Evolutionary conservation across 2,329 filamentous ascomycete genomes (phyloP), one percentile per base, ranked within the genome.

Genomic region (Zasmidium cellare): DNA sequence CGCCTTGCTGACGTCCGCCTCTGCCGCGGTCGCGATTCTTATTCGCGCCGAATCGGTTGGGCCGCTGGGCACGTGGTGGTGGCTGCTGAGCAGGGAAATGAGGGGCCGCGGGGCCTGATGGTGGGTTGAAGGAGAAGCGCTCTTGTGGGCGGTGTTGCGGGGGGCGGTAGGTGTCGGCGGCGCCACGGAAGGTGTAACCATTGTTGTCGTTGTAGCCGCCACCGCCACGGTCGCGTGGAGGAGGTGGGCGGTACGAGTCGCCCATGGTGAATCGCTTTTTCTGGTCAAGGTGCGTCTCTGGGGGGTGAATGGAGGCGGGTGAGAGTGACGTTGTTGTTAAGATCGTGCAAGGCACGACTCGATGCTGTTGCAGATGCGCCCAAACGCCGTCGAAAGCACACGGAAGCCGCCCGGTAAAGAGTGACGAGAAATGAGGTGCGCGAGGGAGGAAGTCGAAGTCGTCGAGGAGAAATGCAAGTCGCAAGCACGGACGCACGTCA

Each of bases 181-280:
- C 67, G 46, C 68, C 68, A 16, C 63, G 61, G 47, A 70, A 69
- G 23, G 54, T 63, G 59, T 56, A 69, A 16, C 60, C 64, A 7
- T 44, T 57, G 47, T 61, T 51, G 44, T 44, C 48, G 41, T n/a
- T 23, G 12, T 24, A 47, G 9, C 55, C 47, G 3, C 22, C 24
- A 16, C 18, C 20, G 19, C 12, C 28, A n/a, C 46, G 46, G 12
- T 20, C 22, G 24, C 47, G 31, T 7, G 18, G n/a, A 7, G 25
- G 48, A 7, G 48, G 22, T 45, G 57, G 57, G 35, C 57, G 57
- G 28, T 59, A 63, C 24, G 46, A 45, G 47, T 61, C 59, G 45
- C 24, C 57, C 57, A 59, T 59, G 35, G 24, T 50, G 50, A 23
- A 9, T 3, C 9, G 12, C 12, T 22, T 25, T n/a, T 19, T 16